phyloP scores from a whole-genome alignment of 805 yeast species.

The Pichia kluyveri region DNA sequence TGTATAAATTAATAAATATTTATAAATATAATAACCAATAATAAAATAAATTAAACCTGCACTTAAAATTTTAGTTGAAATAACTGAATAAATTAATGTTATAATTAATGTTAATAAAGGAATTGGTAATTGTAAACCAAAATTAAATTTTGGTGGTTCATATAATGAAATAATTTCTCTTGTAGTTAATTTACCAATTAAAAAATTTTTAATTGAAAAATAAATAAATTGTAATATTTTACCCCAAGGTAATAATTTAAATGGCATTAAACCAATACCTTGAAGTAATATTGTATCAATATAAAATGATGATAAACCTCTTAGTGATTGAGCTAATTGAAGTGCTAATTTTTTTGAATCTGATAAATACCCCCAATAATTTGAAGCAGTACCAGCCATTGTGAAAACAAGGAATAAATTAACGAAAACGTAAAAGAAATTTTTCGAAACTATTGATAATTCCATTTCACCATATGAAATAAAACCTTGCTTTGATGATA shows the following conservation, averaged over 20 bases:
- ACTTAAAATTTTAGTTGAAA: slow-evolving; percentile 78
- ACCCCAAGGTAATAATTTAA: slow-evolving; percentile 74
- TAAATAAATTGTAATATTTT: slow-evolving; percentile 68
- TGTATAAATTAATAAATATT: slow-evolving; percentile 82
- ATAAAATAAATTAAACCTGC: slow-evolving; percentile 81
- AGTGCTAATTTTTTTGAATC: slow-evolving; percentile 87
- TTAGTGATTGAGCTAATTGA: slow-evolving; percentile 73
- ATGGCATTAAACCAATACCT: slow-evolving; percentile 86
- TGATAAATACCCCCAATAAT: slow-evolving; percentile 68
- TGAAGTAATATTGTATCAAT: slow-evolving; percentile 78
- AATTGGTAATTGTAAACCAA: slow-evolving; percentile 86
- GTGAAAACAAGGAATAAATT: slow-evolving; percentile 91
- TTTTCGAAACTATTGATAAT: slow-evolving; percentile 79
- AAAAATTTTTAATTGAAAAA: slow-evolving; percentile 24
- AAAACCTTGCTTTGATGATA: slow-evolving; percentile 78
- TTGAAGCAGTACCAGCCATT: slow-evolving; percentile 84
- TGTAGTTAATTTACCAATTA: slow-evolving; percentile 47
- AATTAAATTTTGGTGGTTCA: slow-evolving; percentile 86
- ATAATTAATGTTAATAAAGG: slow-evolving; percentile 81
- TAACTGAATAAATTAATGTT: slow-evolving; percentile 77
- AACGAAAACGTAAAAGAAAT: slow-evolving; percentile 90
- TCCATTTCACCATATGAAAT: slow-evolving; percentile 92
- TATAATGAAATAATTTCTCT: slow-evolving; percentile 68
- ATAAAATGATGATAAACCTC: slow-evolving; percentile 76
- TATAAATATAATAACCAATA: slow-evolving; percentile 81